These are phyloP conservation scores for Ophiostoma australiae DNA, from an alignment of 2,329 filamentous ascomycete genomes.

Conservation along the genomic window DNA sequence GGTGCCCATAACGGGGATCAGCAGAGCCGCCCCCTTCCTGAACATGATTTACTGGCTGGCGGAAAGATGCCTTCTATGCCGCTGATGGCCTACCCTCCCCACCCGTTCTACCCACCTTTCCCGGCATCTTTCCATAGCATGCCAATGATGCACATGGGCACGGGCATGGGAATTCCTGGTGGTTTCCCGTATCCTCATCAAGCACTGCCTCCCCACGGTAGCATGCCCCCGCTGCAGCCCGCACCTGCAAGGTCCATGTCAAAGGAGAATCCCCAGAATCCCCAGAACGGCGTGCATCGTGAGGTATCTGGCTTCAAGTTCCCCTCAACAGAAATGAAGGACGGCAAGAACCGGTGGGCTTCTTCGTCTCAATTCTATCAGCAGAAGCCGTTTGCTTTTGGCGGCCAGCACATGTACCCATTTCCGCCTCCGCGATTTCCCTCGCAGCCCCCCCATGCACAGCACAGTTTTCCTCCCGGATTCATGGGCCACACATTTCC, in stretches of 20 bases:
- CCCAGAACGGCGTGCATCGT: slow-evolving; percentile 28
- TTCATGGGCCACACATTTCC: slow-evolving; percentile 28
- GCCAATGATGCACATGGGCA: slow-evolving; percentile 40
- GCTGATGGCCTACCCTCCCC: slow-evolving; percentile 29
- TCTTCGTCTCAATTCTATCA: slow-evolving; percentile 45
- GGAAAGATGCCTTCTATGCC: slow-evolving; percentile 28
- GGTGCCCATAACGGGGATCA: slow-evolving; percentile 25
- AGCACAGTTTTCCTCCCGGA: slow-evolving; percentile 22
- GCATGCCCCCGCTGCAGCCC: background rate
- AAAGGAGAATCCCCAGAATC: slow-evolving; percentile 28
- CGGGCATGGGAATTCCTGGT: slow-evolving; percentile 32
- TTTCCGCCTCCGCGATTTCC: slow-evolving; percentile 27
- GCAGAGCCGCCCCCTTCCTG: slow-evolving; percentile 18
- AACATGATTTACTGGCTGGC: background rate
- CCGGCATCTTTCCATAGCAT: slow-evolving; percentile 32
- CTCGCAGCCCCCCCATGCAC: slow-evolving; percentile 17
- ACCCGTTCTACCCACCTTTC: slow-evolving; percentile 26
- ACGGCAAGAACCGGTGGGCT: slow-evolving; percentile 36
- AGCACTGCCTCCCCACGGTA: background rate
- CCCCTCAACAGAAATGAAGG: slow-evolving; percentile 30
- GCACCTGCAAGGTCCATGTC: slow-evolving; percentile 1
- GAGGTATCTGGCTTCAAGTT: slow-evolving; percentile 24
- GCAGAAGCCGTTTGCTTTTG: slow-evolving; percentile 42
- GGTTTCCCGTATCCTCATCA: slow-evolving; percentile 28
- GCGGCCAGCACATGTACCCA: slow-evolving; percentile 36